Percentiles rank a stretch among this genome's conserved stretches.
phyloP scores from a whole-genome alignment of 768 basidiomycete species.

The Xanthoconium purpureum region DNA sequence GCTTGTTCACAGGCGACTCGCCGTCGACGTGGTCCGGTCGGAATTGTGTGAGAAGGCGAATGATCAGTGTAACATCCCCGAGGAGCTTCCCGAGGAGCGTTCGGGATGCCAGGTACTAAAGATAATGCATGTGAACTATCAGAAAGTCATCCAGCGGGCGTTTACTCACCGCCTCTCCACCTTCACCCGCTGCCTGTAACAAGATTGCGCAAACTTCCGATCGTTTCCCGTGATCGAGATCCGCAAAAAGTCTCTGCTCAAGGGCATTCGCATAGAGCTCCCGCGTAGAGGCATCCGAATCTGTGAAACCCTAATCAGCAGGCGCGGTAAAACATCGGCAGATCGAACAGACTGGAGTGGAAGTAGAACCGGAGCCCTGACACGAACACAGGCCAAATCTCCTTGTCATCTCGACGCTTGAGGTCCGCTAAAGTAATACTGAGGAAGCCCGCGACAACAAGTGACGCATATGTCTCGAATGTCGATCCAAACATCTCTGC shows the following conservation, averaged over 20 bases:
- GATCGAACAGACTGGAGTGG: slow-evolving; percentile 40
- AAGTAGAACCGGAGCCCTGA: slow-evolving; percentile 45
- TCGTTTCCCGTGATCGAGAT: slow-evolving; percentile 51
- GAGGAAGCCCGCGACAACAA: slow-evolving; percentile 52
- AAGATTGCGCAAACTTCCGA: slow-evolving; percentile 53
- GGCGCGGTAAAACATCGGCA: background rate
- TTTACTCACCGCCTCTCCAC: slow-evolving; percentile 46
- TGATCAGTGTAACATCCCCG: slow-evolving; percentile 49
- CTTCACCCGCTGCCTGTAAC: slow-evolving; percentile 49
- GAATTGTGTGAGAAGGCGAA: slow-evolving; percentile 48
- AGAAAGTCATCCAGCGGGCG: background rate
- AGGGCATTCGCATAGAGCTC: slow-evolving; percentile 43
- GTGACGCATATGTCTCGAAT: slow-evolving; percentile 32
- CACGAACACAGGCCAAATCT: slow-evolving; percentile 51
- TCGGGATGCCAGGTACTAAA: slow-evolving; percentile 47
- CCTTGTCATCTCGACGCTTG: slow-evolving; percentile 38
- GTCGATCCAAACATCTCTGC: slow-evolving; percentile 38
- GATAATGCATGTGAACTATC: background rate
- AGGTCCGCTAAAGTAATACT: slow-evolving; percentile 42
- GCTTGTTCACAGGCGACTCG: slow-evolving; percentile 57
- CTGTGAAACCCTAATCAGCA: slow-evolving; percentile 30
- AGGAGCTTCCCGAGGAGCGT: slow-evolving; percentile 48
- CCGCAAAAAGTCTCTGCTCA: slow-evolving; percentile 53
- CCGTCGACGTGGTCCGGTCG: slow-evolving; percentile 43
- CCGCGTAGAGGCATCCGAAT: slow-evolving; percentile 37